Conservation (phyloP, 1,284 basidiomycete species). For the Ustilago curta region DNA sequence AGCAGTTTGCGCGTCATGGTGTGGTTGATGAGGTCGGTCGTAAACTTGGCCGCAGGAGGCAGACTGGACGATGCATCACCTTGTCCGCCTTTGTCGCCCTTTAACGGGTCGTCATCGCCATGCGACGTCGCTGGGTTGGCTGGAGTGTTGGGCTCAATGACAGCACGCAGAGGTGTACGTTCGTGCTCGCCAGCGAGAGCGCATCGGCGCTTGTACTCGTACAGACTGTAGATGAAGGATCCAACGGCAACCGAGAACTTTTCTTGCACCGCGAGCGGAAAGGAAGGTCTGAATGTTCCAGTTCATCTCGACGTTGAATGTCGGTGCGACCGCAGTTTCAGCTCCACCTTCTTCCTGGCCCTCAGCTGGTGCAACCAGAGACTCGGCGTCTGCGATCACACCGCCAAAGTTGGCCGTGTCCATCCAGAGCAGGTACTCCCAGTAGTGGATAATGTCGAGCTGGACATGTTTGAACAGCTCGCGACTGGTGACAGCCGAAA, state of each 20-base stretch:
- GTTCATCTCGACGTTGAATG: constrained; percentile 77
- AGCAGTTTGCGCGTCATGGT: constrained; percentile 86
- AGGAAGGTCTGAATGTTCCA: constrained; percentile 97
- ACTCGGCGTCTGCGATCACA: constrained; percentile 74
- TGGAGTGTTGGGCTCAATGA: constrained; percentile 75
- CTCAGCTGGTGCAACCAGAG: constrained; percentile 16
- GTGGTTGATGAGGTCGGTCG: constrained; percentile 73
- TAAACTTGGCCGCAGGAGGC: constrained; percentile 70
- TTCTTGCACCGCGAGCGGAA: constrained; percentile 82
- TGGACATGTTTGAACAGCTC: constrained; percentile 95
- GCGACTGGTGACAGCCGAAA: constrained; percentile 90
- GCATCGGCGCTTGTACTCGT: constrained; percentile 78
- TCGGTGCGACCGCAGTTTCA: constrained; percentile 67
- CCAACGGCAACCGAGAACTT: constrained; percentile 83
- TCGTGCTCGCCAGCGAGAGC: constrained; percentile 70
- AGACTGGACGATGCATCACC: constrained; percentile 75
- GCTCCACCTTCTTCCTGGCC: constrained; percentile 70
- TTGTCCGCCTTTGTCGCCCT: constrained; percentile 1
- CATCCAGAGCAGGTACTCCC: constrained; percentile 96
- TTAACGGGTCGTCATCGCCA: background rate
- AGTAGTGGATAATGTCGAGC: constrained; percentile 87
- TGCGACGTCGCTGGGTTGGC: constrained; percentile 11
- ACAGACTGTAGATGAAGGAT: constrained; percentile 87
- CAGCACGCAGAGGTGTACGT: constrained; percentile 77
- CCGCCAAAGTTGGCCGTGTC: constrained; percentile 94